Base-by-base conservation (phyloP, 1,284 basidiomycete species). In the Pyrrhoderma noxium region DNA sequence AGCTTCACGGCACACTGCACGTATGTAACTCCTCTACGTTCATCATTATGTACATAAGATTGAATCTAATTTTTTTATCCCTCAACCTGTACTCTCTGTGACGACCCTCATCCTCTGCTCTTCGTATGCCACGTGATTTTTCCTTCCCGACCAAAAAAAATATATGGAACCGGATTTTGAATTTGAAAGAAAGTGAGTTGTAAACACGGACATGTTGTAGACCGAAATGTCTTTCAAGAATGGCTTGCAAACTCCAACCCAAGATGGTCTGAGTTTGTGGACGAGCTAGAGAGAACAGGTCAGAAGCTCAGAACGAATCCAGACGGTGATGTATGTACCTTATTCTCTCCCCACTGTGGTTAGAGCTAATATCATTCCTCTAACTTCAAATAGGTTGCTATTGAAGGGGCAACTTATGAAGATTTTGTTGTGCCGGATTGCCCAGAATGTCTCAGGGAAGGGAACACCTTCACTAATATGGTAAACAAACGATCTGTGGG, bases 1-100 rank as follows among this genome's bases (percentile, higher is more conserved):
- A 95, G 64, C 74, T 97, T 8, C 93, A 97, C 65, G 93, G 93
- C 18, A 92, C 87, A 7, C 68, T 97, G 3, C 87, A 90, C 61
- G 89, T 90, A 63, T 56, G 77, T 63, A 49, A 49, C 21, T 35
- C 19, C 19, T 58, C 19, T n/a, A n/a, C n/a, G n/a, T n/a, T n/a
- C n/a, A n/a, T n/a, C n/a, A n/a, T n/a, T n/a, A n/a, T 47, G 37
- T 14, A n/a, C 16, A 11, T 8, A 45, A 13, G 25, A 14, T 45
- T 8, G n/a, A 8, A 8, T 27, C n/a, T 34, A 23, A 34, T 21
- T 40, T 22, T 40, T 14, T n/a, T 16, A 5, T 40, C 38, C 8
- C 14, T n/a, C n/a, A 7, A 7, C 35, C 21, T 54, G 35, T 23
- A 40, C 36, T 45, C 27, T 18, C 27, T 40, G 7, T 40, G 21